These are phyloP conservation scores for Coemansia sp. DNA, from an alignment of 192 early-diverging fungal species.

Conservation along the genomic window DNA sequence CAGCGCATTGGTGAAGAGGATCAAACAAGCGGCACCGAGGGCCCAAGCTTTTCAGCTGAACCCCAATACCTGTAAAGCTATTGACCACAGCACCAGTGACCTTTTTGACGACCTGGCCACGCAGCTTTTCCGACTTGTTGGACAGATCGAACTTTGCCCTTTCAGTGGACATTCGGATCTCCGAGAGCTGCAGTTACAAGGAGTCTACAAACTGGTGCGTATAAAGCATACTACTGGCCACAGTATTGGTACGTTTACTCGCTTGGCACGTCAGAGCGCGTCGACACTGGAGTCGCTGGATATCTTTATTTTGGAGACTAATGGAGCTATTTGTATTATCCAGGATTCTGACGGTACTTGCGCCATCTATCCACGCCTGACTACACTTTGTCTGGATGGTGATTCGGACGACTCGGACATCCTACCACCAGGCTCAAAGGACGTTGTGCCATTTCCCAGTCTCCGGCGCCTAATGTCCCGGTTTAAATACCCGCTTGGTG, in stretches of 20 bases:
- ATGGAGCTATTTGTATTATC: not conserved
- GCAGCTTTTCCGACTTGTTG: not conserved
- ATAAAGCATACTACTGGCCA: not conserved
- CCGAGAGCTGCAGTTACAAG: not conserved
- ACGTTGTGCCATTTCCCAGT: not conserved
- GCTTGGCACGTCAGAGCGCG: not conserved
- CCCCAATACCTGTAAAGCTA: not conserved
- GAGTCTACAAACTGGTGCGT: not conserved
- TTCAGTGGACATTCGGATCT: not conserved
- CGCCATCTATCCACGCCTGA: not conserved
- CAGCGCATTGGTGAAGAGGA: not conserved
- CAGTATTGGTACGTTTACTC: not conserved
- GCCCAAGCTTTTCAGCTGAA: not conserved
- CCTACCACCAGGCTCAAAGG: not conserved
- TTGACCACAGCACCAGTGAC: not conserved
- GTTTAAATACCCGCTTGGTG: not conserved
- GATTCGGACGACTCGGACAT: no score
- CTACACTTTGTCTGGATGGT: not conserved
- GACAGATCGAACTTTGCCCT: not conserved
- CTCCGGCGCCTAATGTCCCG: not conserved
- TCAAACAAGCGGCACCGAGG: not conserved
- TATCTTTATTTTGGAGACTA: not conserved
- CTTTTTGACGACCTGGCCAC: not conserved
- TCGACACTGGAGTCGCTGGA: not conserved
- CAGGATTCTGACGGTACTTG: not conserved